These are phyloP conservation scores for Arachis monticola DNA, from an alignment of 331 rosid genomes.

Conservation along the genomic window DNA sequence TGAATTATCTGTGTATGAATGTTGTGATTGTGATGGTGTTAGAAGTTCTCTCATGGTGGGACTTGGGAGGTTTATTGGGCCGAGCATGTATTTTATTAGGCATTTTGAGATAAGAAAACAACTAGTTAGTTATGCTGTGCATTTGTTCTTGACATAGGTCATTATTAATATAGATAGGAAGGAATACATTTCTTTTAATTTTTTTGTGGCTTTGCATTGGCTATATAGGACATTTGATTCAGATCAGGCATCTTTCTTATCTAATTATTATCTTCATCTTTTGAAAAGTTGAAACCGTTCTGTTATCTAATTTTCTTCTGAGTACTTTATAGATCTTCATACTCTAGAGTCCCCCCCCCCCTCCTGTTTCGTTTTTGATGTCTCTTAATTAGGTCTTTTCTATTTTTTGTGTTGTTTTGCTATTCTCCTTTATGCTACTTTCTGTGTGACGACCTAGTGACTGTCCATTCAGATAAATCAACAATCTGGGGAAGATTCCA, in stretches of 20 bases:
- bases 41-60: not conserved
- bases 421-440: constrained; percentile 8
- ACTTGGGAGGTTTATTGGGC: constrained; percentile 25
- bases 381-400: no score
- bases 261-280: constrained; percentile 15
- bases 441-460: constrained; percentile 42
- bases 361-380: not conserved
- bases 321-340: constrained; percentile 13
- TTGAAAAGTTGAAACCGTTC: constrained; percentile 32
- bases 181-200: not conserved
- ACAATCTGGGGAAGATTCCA: constrained; percentile 87
- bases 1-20: not conserved
- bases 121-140: not conserved
- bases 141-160: constrained; percentile 16
- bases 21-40: constrained; percentile 1
- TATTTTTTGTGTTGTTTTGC: not conserved
- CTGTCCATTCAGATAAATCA: constrained; percentile 70
- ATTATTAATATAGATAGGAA: not conserved
- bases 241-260: constrained; percentile 16
- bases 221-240: constrained; percentile 7
- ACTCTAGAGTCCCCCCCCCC: not conserved
- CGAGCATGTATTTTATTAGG: not conserved
- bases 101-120: no score
- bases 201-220: constrained; percentile 13
- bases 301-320: constrained; percentile 18